Base-by-base conservation (phyloP, 257 asterid genomes). In the Forsythia suspensa region DNA sequence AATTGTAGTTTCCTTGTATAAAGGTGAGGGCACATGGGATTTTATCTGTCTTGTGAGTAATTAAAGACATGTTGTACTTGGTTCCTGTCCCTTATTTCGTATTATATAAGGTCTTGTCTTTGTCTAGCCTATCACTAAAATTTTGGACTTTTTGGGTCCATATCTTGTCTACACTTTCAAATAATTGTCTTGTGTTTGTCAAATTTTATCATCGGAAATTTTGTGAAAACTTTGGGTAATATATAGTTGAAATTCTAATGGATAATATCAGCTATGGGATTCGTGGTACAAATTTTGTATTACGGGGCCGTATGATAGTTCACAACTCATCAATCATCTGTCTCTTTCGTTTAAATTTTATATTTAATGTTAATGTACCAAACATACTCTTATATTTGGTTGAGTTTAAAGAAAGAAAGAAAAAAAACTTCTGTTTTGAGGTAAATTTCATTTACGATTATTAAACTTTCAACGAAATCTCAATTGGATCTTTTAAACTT, bases 1-100 rank as follows among this genome's bases (percentile, higher is more conserved):
- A 42, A 43, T 43, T 18, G 42, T 63, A 34, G 34, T 52, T 16
- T 8, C 12, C 4, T 41, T 6, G 7, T 29, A 3, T 24, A 63
- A 3, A 71, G 51, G 57, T 63, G 13, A 77, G 82, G 46, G 77
- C 85, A 82, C 85, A 65, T 82, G 87, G 78, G 71, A 8, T 37
- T 48, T 57, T 20, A 78, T 74, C 76, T 76, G 71, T 80, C 85
- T 76, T 65, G 86, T 74, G 82, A 73, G 75, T 74, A 52, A 77
- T 39, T 12, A 39, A 72, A 70, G 59, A 63, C 46, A 79, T 18
- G 29, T 40, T 81, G 85, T 79, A 74, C 84, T 73, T 81, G 20
- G 20, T 9, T 72, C 81, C 77, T 82, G 92, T 87, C 90, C 81
- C 76, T 71, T 77, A 67, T 51, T 75, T 82, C 87, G 91, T 84